Conservation (phyloP, 2,329 filamentous ascomycete genomes). For the Achaetomium macrosporum region DNA sequence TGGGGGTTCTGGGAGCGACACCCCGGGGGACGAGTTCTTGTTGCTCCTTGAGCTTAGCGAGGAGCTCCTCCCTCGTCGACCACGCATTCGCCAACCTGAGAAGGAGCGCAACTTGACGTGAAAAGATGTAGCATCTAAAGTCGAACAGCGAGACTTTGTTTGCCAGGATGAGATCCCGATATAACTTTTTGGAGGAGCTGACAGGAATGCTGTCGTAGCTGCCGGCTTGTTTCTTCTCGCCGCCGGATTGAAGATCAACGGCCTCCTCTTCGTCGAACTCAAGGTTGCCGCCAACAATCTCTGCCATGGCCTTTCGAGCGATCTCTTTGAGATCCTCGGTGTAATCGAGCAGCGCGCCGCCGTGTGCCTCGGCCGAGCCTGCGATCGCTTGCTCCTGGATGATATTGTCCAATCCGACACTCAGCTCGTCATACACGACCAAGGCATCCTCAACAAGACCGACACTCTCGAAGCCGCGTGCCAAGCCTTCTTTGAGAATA, state of each 20-base stretch:
- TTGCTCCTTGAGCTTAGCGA: constrained; percentile 57
- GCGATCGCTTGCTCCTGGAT: constrained; percentile 65
- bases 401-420: constrained; percentile 76
- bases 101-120: constrained; percentile 76
- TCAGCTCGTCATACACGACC: constrained; percentile 90
- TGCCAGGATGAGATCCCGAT: constrained; percentile 83
- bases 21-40: constrained; percentile 53
- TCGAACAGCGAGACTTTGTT: constrained; percentile 97
- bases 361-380: constrained; percentile 57
- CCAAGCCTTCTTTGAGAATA: constrained; percentile 90
- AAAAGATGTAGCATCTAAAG: constrained; percentile 90
- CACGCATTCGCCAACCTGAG: constrained; percentile 73
- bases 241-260: constrained; percentile 32
- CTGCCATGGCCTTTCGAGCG: constrained; percentile 47
- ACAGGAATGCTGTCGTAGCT: constrained; percentile 54
- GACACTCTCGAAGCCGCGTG: constrained; percentile 90
- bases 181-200: constrained; percentile 66
- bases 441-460: constrained; percentile 93
- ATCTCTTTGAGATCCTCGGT: constrained; percentile 67
- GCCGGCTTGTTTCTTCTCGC: constrained; percentile 31
- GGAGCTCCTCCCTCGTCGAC: constrained; percentile 56
- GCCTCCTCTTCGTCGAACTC: constrained; percentile 31
- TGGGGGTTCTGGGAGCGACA: constrained; percentile 47
- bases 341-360: constrained; percentile 63
- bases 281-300: constrained; percentile 22